Evolutionary conservation across 805 yeast genomes (phyloP).

Genomic region (Nakazawaea siamensis): DNA sequence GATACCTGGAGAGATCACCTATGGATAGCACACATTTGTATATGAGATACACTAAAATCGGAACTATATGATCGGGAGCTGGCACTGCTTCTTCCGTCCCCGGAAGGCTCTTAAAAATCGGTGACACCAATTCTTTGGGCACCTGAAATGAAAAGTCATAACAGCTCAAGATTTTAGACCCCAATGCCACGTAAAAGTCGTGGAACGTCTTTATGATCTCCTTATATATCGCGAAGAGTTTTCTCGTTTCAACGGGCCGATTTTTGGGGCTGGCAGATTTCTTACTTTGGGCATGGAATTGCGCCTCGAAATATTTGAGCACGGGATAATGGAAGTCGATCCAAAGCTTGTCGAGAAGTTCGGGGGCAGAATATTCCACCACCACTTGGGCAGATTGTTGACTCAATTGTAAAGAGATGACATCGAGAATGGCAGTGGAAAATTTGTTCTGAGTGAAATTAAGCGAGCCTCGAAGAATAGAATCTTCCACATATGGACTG

Average conservation of each 20-base stretch:
- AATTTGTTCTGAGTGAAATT: slow-evolving; percentile 41
- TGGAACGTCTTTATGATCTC: slow-evolving; percentile 39
- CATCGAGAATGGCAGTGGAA: slow-evolving; percentile 30
- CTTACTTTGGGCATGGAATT: slow-evolving; percentile 16
- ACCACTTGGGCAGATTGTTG: slow-evolving; percentile 1
- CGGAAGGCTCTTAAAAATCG: too few species aligned
- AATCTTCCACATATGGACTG: slow-evolving; percentile 26
- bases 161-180: slow-evolving; percentile 30
- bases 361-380: slow-evolving; percentile 14
- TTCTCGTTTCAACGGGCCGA: slow-evolving; percentile 42
- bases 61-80: slow-evolving; percentile 19
- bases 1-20: slow-evolving; percentile 54
- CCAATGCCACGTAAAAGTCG: slow-evolving; percentile 37
- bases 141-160: slow-evolving; percentile 29
- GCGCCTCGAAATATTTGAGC: slow-evolving; percentile 44
- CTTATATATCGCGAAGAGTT: slow-evolving; percentile 40
- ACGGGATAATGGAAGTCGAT: slow-evolving; percentile 55
- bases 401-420: slow-evolving; percentile 16
- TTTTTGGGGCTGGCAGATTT: slow-evolving; percentile 11
- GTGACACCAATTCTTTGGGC: slow-evolving; percentile 13
- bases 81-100: not conserved
- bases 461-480: slow-evolving; percentile 39
- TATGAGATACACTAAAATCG: slow-evolving; percentile 29
- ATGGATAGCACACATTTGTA: slow-evolving; percentile 43
- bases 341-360: slow-evolving; percentile 49